A percentile compares a stretch with the other conserved stretches of the same genome.
phyloP scores from a whole-genome alignment of 2,329 filamentous ascomycete genomes.

The Penicillium vulpinum region DNA sequence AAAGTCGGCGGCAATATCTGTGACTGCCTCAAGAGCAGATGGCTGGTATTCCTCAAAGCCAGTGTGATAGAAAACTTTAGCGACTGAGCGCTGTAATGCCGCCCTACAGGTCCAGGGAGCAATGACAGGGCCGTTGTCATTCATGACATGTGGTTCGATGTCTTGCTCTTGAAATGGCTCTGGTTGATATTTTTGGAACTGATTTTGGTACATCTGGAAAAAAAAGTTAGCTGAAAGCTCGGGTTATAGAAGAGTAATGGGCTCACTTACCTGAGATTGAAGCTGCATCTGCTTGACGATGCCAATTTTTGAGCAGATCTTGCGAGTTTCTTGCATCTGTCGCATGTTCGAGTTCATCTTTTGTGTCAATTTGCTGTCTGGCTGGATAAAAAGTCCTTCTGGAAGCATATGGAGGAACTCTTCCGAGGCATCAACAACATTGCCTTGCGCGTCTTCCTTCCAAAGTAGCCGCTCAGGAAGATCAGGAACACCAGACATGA shows the following conservation, averaged over 20 bases:
- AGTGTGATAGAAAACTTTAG: slow-evolving; percentile 92
- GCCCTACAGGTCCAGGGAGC: slow-evolving; percentile 77
- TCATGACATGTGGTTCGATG: slow-evolving; percentile 83
- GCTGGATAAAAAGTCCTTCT: slow-evolving; percentile 71
- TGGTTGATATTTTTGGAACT: slow-evolving; percentile 94
- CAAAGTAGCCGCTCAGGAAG: slow-evolving; percentile 76
- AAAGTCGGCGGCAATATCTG: slow-evolving; percentile 85
- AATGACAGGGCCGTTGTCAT: slow-evolving; percentile 86
- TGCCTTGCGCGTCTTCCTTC: slow-evolving; percentile 85
- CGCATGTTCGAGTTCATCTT: slow-evolving; percentile 88
- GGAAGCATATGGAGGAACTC: slow-evolving; percentile 79
- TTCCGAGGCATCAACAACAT: slow-evolving; percentile 83
- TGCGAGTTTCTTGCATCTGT: slow-evolving; percentile 95
- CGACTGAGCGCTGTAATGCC: slow-evolving; percentile 84
- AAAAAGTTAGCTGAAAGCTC: slow-evolving; percentile 7
- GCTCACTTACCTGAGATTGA: slow-evolving; percentile 74
- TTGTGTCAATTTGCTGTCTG: slow-evolving; percentile 69
- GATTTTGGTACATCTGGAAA: slow-evolving; percentile 87
- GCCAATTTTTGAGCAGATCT: slow-evolving; percentile 92
- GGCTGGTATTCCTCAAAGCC: slow-evolving; percentile 98
- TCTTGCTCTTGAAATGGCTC: slow-evolving; percentile 86
- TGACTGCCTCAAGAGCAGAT: slow-evolving; percentile 85
- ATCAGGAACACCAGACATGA: slow-evolving; percentile 81
- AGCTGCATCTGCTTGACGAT: slow-evolving; percentile 99
- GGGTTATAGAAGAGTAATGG: not conserved